These are phyloP conservation scores for Breynia disticha DNA, from an alignment of 441 rosid species.

Conservation along the genomic window DNA sequence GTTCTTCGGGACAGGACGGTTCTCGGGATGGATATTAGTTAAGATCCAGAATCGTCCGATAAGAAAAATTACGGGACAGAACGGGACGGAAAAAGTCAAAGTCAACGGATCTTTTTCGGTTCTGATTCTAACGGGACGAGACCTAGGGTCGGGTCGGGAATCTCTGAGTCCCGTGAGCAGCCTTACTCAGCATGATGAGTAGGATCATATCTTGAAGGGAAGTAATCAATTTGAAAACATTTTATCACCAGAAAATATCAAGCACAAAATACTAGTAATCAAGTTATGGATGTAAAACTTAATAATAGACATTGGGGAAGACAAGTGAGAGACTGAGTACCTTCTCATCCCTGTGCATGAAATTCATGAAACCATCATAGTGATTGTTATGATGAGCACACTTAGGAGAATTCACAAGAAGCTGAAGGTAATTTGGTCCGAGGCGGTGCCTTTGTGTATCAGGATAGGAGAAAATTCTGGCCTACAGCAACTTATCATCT, in stretches of 20 bases:
- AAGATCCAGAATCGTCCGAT: too few species aligned
- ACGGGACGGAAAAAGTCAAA: too few species aligned
- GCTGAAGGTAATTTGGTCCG: conserved; percentile 80
- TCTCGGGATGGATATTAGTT: too few species aligned
- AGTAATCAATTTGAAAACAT: conserved; percentile 62
- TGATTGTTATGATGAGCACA: conserved; percentile 90
- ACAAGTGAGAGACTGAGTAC: conserved; percentile 25
- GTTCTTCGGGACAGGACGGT: too few species aligned
- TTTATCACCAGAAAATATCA: conserved; percentile 11
- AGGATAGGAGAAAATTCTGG: conserved; percentile 57
- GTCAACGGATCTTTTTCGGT: too few species aligned
- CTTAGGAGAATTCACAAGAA: conserved; percentile 86
- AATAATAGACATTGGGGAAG: too few species aligned
- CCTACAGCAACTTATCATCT: conserved; percentile 67
- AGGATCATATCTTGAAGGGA: conserved; percentile 79
- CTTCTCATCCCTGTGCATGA: conserved; percentile 91
- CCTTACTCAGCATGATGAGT: conserved; percentile 72
- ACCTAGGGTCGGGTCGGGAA: too few species aligned
- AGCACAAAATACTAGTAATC: too few species aligned
- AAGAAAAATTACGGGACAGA: too few species aligned
- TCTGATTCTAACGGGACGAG: too few species aligned
- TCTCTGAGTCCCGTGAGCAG: too few species aligned
- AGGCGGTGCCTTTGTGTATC: conserved; percentile 85
- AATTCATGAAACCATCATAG: conserved; percentile 83
- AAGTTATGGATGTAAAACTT: background rate